Conservation (phyloP, 2,329 filamentous ascomycete genomes). For the Cladosporium sp. region DNA sequence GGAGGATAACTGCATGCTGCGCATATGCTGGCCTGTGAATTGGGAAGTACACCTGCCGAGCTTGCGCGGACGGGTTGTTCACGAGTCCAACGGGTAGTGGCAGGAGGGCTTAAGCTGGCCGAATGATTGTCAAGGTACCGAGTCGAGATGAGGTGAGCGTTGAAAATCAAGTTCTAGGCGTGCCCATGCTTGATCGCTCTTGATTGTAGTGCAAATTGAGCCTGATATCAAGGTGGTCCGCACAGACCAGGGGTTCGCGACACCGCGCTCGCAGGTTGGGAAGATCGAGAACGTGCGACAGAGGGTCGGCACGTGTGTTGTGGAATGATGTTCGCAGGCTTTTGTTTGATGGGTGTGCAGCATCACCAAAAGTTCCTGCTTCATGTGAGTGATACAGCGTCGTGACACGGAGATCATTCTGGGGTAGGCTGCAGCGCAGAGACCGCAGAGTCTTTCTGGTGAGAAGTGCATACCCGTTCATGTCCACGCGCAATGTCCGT, state of each 20-base stretch:
- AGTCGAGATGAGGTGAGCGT: neutral
- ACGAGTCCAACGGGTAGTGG: slow-evolving; percentile 10
- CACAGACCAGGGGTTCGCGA: slow-evolving; percentile 34
- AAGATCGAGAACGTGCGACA: slow-evolving; percentile 28
- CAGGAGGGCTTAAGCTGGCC: neutral
- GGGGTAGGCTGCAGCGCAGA: neutral
- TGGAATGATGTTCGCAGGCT: slow-evolving; percentile 25
- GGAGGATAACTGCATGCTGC: slow-evolving; percentile 17
- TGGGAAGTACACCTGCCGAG: slow-evolving; percentile 15
- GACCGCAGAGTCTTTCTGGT: slow-evolving; percentile 18
- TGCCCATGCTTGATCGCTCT: slow-evolving; percentile 2
- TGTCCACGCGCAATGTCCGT: neutral
- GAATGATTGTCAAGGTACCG: neutral
- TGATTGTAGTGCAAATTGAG: slow-evolving; percentile 2
- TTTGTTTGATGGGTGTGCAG: slow-evolving; percentile 15
- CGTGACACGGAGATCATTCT: slow-evolving; percentile 16
- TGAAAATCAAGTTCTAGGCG: neutral
- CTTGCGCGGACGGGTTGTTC: slow-evolving; percentile 18
- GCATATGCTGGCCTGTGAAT: slow-evolving; percentile 15
- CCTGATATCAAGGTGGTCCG: slow-evolving; percentile 12
- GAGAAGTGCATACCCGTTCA: slow-evolving; percentile 9
- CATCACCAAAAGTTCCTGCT: slow-evolving; percentile 7
- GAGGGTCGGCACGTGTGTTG: slow-evolving; percentile 31
- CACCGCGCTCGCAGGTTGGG: slow-evolving; percentile 2
- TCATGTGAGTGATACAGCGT: slow-evolving; percentile 21